Conservation (phyloP, 2,329 filamentous ascomycete genomes). For the Pezicula neosporulosa region DNA sequence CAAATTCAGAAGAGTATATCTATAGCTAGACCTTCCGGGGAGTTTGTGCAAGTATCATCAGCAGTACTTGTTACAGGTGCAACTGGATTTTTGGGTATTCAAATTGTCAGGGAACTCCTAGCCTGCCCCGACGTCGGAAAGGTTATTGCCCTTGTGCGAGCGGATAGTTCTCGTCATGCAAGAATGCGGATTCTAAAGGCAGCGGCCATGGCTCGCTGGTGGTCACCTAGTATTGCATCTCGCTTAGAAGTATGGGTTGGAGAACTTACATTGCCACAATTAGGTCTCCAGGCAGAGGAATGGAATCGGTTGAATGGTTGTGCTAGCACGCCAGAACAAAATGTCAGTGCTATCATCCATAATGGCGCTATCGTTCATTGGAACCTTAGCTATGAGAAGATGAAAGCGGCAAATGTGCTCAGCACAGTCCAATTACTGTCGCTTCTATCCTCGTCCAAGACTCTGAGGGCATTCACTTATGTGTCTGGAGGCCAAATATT, state of each 20-base stretch:
- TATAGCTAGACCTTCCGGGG: neutral
- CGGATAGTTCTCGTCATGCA: neutral
- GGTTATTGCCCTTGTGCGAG: slow-evolving; percentile 12
- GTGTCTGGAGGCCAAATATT: slow-evolving; percentile 18
- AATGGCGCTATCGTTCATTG: slow-evolving; percentile 80
- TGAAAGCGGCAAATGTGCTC: slow-evolving; percentile 70
- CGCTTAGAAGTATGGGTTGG: neutral
- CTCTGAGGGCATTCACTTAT: slow-evolving; percentile 13
- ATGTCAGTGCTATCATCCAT: slow-evolving; percentile 54
- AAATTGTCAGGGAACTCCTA: slow-evolving; percentile 15
- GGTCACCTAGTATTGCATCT: neutral
- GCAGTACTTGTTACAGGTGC: slow-evolving; percentile 16
- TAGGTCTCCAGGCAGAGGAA: too few relatives aligned
- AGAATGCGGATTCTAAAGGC: slow-evolving; percentile 2
- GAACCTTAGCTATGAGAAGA: slow-evolving; percentile 56
- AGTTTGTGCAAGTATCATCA: slow-evolving; percentile 4
- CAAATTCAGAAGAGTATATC: neutral
- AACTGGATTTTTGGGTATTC: slow-evolving; percentile 16
- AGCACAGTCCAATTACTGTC: slow-evolving; percentile 33
- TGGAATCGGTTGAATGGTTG: neutral
- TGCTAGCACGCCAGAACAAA: too few relatives aligned
- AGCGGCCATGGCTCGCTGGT: neutral
- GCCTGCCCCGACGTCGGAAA: slow-evolving; percentile 2
- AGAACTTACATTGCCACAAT: too few relatives aligned
- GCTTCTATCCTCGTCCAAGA: slow-evolving; percentile 2